A percentile compares a stretch with the other conserved stretches of the same genome.
Conservation (phyloP, 2,329 filamentous ascomycete species). For the Alternaria longipes region DNA sequence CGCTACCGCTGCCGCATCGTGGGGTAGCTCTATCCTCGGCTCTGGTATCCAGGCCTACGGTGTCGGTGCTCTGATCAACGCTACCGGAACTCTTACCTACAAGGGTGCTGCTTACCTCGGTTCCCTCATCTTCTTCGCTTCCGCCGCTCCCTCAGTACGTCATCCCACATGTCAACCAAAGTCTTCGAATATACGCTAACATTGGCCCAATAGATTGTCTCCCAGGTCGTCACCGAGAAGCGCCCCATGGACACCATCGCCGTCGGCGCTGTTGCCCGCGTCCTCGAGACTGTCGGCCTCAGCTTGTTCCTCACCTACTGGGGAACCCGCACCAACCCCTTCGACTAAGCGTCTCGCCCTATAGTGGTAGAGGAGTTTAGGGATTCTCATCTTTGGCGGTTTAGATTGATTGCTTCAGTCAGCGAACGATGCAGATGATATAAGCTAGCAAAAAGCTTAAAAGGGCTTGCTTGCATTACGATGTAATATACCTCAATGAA, state of each 20-base stretch:
- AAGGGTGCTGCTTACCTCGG: constrained; percentile 97
- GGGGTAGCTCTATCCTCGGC: constrained; percentile 89
- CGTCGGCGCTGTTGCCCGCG: constrained; percentile 81
- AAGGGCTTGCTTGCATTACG: constrained; percentile 32
- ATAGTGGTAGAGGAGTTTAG: constrained; percentile 29
- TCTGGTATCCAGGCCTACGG: constrained; percentile 90
- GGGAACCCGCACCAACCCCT: constrained; percentile 94
- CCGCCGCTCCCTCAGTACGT: constrained; percentile 84
- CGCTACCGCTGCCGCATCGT: constrained; percentile 83
- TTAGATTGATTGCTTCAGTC: constrained; percentile 39
- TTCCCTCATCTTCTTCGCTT: constrained; percentile 88
- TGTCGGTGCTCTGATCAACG: constrained; percentile 85
- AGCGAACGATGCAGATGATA: constrained; percentile 32
- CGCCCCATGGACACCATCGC: constrained; percentile 89
- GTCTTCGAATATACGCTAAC: constrained; percentile 28
- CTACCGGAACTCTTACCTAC: constrained; percentile 93
- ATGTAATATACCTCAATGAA: constrained; percentile 41
- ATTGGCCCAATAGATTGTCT: constrained; percentile 71
- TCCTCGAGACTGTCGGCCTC: constrained; percentile 92
- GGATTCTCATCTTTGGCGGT: constrained; percentile 34
- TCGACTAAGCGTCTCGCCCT: constrained; percentile 68
- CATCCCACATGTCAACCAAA: background rate
- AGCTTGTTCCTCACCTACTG: constrained; percentile 95
- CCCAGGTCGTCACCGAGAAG: constrained; percentile 89
- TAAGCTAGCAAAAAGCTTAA: constrained; percentile 33